Percentiles rank a stretch among this genome's conserved stretches.
phyloP scores from a whole-genome alignment of 257 asterid species.

The Lycium ferocissimum region DNA sequence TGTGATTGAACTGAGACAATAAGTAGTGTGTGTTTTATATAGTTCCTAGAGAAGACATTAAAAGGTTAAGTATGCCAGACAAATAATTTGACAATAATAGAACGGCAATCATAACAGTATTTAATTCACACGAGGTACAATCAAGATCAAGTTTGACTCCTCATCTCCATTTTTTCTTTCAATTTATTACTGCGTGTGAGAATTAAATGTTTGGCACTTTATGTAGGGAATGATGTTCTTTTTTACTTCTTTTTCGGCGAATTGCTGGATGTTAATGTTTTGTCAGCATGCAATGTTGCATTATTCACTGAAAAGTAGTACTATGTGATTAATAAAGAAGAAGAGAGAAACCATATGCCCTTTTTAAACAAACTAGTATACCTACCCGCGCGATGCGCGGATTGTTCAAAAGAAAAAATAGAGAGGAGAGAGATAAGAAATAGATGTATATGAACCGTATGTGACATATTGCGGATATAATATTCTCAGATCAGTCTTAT shows the following conservation, averaged over 20 bases:
- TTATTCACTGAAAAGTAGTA: conserved; percentile 10
- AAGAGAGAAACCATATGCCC: neutral
- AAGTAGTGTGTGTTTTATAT: neutral
- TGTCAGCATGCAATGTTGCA: conserved; percentile 15
- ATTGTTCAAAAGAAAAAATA: too few relatives aligned
- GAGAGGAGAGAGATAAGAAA: too few relatives aligned
- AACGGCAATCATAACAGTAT: neutral
- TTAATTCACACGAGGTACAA: conserved; percentile 23
- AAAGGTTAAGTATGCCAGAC: neutral
- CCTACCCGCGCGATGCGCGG: too few relatives aligned
- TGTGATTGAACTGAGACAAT: neutral
- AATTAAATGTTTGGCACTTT: conserved; percentile 28
- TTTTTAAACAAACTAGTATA: neutral
- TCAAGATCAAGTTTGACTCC: conserved; percentile 25
- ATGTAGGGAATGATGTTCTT: conserved; percentile 8
- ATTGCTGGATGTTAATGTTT: conserved; percentile 11
- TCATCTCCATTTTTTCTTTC: neutral
- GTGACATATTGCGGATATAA: too few relatives aligned
- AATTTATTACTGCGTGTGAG: neutral
- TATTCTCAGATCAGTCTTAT: too few relatives aligned
- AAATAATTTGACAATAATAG: conserved; percentile 9
- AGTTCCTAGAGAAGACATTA: conserved; percentile 6
- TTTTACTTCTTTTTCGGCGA: conserved; percentile 19
- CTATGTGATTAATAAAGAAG: neutral
- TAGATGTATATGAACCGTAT: too few relatives aligned